These are phyloP conservation scores for Phytophthora nicotianae DNA, from an alignment of 352 stramenopile species.

Conservation along the genomic window DNA sequence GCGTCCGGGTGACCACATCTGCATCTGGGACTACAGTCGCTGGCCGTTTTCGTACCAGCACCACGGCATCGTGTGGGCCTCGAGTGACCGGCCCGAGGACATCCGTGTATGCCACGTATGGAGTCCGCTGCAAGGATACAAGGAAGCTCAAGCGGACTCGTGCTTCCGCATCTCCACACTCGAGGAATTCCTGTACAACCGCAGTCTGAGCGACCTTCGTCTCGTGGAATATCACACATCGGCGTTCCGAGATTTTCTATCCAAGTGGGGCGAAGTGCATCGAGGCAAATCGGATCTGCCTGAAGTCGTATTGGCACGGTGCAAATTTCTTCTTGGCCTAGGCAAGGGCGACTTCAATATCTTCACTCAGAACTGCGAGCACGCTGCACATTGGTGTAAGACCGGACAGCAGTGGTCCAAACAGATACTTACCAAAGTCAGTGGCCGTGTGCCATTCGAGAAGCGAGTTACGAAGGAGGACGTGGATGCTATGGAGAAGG, in stretches of 20 bases:
- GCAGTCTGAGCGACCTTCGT: slow-evolving; percentile 47
- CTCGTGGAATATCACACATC: slow-evolving; percentile 83
- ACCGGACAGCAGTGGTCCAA: slow-evolving; percentile 82
- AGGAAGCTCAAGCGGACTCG: slow-evolving; percentile 69
- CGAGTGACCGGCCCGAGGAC: slow-evolving; percentile 43
- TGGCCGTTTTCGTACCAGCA: slow-evolving; percentile 83
- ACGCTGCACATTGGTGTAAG: slow-evolving; percentile 84
- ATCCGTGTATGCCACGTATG: slow-evolving; percentile 79
- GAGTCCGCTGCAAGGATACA: slow-evolving; percentile 61
- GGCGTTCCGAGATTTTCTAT: slow-evolving; percentile 62
- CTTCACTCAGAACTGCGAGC: slow-evolving; percentile 82
- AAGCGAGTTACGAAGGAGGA: slow-evolving; percentile 62
- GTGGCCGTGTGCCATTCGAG: slow-evolving; percentile 69
- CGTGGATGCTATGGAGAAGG: slow-evolving; percentile 59
- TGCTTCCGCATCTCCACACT: slow-evolving; percentile 81
- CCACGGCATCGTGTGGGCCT: slow-evolving; percentile 76
- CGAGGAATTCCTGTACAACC: slow-evolving; percentile 72
- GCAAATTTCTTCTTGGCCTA: slow-evolving; percentile 73
- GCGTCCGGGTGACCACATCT: slow-evolving; percentile 74
- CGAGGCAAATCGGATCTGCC: slow-evolving; percentile 70
- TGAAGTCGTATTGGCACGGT: slow-evolving; percentile 74
- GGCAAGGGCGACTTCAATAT: slow-evolving; percentile 82
- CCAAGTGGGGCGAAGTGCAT: slow-evolving; percentile 79
- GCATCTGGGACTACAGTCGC: slow-evolving; percentile 77
- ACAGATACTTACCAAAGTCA: slow-evolving; percentile 57